A percentile compares a stretch with the other conserved stretches of the same genome.
Conservation (phyloP, 192 early-diverging fungal genomes). For the Borealophlyctis nickersoniae region DNA sequence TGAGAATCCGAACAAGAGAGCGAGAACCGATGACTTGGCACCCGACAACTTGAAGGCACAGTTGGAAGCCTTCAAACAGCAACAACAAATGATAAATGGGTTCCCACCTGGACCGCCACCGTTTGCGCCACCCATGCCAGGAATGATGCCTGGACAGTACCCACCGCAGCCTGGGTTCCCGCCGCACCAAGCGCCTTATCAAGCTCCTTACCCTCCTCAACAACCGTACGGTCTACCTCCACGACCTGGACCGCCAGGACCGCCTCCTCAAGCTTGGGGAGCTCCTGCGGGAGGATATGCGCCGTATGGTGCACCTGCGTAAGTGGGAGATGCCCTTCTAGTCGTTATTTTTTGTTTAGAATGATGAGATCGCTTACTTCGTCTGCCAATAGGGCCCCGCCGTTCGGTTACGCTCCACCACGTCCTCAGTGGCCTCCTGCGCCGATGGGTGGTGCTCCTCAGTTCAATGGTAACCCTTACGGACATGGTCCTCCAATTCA, state of each 20-base stretch:
- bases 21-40: conserved; percentile 22
- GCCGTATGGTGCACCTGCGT: neutral
- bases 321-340: too few relatives aligned
- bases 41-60: conserved; percentile 29
- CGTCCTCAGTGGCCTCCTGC: too few relatives aligned
- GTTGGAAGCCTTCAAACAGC: conserved; percentile 42
- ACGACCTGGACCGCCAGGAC: neutral
- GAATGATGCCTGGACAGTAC: conserved; percentile 16
- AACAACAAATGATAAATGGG: conserved; percentile 24
- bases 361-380: too few relatives aligned
- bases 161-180: conserved; percentile 17
- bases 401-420: conserved; percentile 3
- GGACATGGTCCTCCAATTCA: too few relatives aligned
- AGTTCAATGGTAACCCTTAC: too few relatives aligned
- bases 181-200: neutral
- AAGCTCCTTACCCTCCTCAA: neutral
- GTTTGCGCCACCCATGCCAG: conserved; percentile 20
- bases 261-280: conserved; percentile 2
- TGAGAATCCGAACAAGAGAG: conserved; percentile 7
- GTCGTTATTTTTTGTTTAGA: too few relatives aligned
- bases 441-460: too few relatives aligned
- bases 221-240: neutral
- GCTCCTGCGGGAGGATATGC: neutral
- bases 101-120: conserved; percentile 13
- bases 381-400: too few relatives aligned